Percentiles rank a stretch among this genome's conserved stretches.
Evolutionary conservation across 371 early-diverging fungal genomes (phyloP).

Genomic region (Mortierella sp.): DNA sequence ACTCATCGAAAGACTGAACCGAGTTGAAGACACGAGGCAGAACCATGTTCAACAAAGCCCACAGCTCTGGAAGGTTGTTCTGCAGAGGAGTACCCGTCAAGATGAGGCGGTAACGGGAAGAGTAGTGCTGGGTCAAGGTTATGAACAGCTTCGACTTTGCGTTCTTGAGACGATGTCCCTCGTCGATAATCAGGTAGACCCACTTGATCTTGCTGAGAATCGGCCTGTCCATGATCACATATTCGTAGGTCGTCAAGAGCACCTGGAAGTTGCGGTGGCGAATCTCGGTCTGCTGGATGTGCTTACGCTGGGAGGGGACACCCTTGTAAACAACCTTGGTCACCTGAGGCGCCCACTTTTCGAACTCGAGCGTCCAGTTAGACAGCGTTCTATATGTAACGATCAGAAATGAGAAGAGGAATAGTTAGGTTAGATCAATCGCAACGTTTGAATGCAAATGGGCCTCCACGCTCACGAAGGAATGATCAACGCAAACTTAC

Average conservation of each 20-base stretch:
- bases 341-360: conserved; percentile 98
- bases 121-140: conserved; percentile 88
- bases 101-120: conserved; percentile 93
- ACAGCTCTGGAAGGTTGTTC: conserved; percentile 99
- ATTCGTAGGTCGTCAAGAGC: conserved; percentile 98
- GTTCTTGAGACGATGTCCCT: conserved; percentile 99
- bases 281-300: conserved; percentile 81
- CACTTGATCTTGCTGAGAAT: conserved; percentile 91
- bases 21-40: conserved; percentile 97
- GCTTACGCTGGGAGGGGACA: conserved; percentile 79
- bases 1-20: conserved; percentile 96
- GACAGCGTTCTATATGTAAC: conserved; percentile 75
- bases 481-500: conserved; percentile 64
- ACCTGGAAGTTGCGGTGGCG: conserved; percentile 91
- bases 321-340: conserved; percentile 94
- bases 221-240: conserved; percentile 94
- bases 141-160: conserved; percentile 88
- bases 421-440: not conserved
- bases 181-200: conserved; percentile 98
- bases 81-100: conserved; percentile 99
- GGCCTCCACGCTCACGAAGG: conserved; percentile 17
- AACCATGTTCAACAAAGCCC: conserved; percentile 99
- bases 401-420: not conserved
- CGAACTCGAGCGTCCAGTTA: conserved; percentile 99
- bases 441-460: not conserved